phyloP scores from a whole-genome alignment of 208 protist genomes.

The Acanthamoeba lenticulata region DNA sequence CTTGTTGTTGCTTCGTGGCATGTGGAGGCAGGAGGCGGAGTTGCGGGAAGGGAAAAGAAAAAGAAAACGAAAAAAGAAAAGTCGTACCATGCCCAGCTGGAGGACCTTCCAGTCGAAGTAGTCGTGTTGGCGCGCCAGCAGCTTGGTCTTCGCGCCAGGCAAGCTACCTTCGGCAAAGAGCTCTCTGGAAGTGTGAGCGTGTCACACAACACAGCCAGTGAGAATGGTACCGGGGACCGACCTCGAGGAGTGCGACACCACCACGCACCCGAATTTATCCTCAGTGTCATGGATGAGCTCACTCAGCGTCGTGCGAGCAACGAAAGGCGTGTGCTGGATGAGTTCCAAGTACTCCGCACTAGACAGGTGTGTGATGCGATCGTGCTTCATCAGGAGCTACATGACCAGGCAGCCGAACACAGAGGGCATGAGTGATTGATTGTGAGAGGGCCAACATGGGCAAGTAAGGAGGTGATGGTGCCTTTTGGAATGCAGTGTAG shows the following conservation, averaged over 20 bases:
- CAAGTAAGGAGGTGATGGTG: too few species aligned
- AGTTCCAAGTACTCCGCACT: constrained; percentile 42
- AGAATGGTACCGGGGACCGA: neutral
- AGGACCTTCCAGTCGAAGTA: constrained; percentile 58
- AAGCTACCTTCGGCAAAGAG: neutral
- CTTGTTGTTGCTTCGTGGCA: neutral
- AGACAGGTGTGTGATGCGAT: neutral
- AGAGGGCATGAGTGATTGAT: too few species aligned
- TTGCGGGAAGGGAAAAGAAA: neutral
- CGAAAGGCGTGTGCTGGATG: neutral
- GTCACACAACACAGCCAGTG: neutral
- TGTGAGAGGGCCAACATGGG: too few species aligned
- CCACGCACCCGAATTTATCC: neutral
- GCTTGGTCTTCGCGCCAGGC: neutral
- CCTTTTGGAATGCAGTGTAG: constrained; percentile 58
- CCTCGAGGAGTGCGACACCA: neutral
- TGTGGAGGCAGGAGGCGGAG: neutral
- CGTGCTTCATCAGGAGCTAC: constrained; percentile 58
- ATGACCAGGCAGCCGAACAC: neutral
- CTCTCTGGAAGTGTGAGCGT: neutral
- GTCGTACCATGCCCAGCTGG: neutral
- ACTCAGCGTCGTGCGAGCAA: neutral
- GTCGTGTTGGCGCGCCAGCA: constrained; percentile 45
- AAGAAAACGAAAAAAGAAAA: neutral
- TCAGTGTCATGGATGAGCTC: neutral